Percentiles rank a stretch among this genome's conserved stretches.
Evolutionary conservation across 2,329 filamentous ascomycete species (phyloP).

Genomic region (Rutstroemia sp.): DNA sequence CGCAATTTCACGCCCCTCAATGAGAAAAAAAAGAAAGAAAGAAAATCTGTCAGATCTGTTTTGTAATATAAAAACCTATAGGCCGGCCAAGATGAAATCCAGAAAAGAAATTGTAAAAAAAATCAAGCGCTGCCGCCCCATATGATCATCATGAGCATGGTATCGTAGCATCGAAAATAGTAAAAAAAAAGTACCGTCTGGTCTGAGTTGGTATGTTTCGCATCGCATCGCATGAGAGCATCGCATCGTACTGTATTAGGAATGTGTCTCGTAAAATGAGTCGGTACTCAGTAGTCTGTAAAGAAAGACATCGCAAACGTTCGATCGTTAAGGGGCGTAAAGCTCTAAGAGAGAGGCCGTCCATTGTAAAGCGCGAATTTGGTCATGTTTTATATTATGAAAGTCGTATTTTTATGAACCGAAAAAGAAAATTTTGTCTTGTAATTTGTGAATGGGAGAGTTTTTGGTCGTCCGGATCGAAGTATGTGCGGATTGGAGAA

Average conservation of each 20-base stretch:
- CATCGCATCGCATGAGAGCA: not conserved
- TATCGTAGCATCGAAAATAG: constrained; percentile 1
- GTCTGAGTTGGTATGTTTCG: no score
- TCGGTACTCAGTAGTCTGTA: no score
- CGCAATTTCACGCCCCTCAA: not conserved
- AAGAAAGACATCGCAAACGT: no score
- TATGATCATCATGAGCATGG: not conserved
- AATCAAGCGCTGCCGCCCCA: not conserved
- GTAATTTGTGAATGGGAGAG: not conserved
- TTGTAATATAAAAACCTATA: no score
- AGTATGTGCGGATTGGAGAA: not conserved
- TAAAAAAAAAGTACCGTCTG: not conserved
- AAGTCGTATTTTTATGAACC: not conserved
- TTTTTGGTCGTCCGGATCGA: not conserved
- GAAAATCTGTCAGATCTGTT: not conserved
- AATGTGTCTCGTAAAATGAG: no score
- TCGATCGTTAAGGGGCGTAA: not conserved
- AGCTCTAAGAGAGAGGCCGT: not conserved
- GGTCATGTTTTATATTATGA: not conserved
- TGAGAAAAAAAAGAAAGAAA: no score
- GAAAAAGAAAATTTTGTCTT: not conserved
- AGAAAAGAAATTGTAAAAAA: not conserved
- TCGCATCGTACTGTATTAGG: no score
- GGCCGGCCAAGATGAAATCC: not conserved
- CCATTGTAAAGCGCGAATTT: not conserved